Base-by-base conservation (phyloP, 2,329 filamentous ascomycete genomes). In the Lachnellula subtilissima region DNA sequence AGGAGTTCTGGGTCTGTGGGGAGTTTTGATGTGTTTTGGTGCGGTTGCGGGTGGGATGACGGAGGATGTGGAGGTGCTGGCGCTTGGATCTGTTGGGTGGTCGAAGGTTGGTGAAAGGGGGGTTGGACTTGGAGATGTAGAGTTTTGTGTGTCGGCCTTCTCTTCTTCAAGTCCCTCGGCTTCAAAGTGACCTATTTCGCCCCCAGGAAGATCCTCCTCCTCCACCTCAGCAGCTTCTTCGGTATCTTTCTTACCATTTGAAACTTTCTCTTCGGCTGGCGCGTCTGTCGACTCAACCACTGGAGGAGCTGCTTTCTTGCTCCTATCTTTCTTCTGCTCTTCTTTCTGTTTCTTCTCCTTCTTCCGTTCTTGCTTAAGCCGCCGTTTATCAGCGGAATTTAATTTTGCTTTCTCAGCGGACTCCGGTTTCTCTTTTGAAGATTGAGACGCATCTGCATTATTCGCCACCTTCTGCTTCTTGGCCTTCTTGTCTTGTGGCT, bases 1-100 rank as follows among this genome's bases (percentile, higher is more conserved):
- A 96, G 82, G 25, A 87, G 83, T 58, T 89, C 84, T 43, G 86
- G 87, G 68, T 92, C 86, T 60, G 84, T 77, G 54, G 87, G 87
- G 32, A 87, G 74, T 66, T 84, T 84, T 85, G 68, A 85, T 81
- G 61, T 83, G 81, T 70, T 86, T 88, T 14, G 82, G 81, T 67
- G 83, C 84, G 58, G 83, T 79, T 36, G 80, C 78, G 5, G 80
- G 76, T 6, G 84, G 77, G 12, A 82, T 76, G 48, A 84, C 79
- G 22, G 87, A 89, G 53, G 87, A 88, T 53, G 85, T 80, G 17
- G 88, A 91, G 32, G 88, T 90, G 71, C 82, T 84, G 48, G 79
- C 73, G n/a, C 76, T 77, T 1, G 77, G 79, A 57, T 76, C 72
- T 59, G 74, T 70, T 61, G 78, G 72, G 52, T 73, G 74, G 68